Evolutionary conservation across 1,139 yeast genomes (phyloP).

Genomic region (Zygoascus meyerae): DNA sequence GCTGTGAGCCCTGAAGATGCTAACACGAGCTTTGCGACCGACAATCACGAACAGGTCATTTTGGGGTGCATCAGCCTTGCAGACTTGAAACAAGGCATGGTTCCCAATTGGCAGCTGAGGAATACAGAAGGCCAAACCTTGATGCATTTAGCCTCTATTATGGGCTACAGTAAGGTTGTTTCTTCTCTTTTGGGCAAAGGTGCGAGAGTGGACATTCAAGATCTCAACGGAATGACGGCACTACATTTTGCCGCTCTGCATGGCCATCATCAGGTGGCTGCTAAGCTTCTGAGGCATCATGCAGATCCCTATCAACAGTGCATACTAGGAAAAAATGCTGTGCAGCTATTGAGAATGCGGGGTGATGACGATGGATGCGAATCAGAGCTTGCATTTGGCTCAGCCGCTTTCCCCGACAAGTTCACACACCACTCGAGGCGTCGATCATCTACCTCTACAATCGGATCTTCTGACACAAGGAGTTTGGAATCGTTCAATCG

Average conservation of each 20-base stretch:
- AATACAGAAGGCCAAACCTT: constrained; percentile 81
- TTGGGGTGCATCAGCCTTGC: constrained; percentile 27
- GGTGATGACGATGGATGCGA: background rate
- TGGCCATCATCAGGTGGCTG: constrained; percentile 62
- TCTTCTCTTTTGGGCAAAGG: constrained; percentile 68
- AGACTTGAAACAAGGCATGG: constrained; percentile 21
- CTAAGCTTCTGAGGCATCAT: constrained; percentile 48
- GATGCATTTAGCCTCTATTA: constrained; percentile 74
- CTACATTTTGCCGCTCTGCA: constrained; percentile 76
- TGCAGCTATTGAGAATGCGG: constrained; percentile 1
- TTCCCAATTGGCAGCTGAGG: constrained; percentile 71
- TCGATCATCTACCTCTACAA: constrained; percentile 20
- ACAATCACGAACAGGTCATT: constrained; percentile 25
- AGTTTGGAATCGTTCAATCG: background rate
- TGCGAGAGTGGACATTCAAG: constrained; percentile 69
- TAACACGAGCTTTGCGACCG: constrained; percentile 1
- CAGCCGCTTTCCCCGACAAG: no score
- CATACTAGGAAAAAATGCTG: constrained; percentile 1
- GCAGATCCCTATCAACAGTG: constrained; percentile 47
- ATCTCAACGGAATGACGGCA: constrained; percentile 78
- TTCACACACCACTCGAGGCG: constrained; percentile 17
- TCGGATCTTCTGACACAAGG: constrained; percentile 16
- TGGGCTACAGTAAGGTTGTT: constrained; percentile 60
- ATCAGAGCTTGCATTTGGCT: no score
- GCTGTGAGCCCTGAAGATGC: constrained; percentile 12